Base-by-base conservation (phyloP, 2,329 filamentous ascomycete genomes). In the Nemania bipapillata region DNA sequence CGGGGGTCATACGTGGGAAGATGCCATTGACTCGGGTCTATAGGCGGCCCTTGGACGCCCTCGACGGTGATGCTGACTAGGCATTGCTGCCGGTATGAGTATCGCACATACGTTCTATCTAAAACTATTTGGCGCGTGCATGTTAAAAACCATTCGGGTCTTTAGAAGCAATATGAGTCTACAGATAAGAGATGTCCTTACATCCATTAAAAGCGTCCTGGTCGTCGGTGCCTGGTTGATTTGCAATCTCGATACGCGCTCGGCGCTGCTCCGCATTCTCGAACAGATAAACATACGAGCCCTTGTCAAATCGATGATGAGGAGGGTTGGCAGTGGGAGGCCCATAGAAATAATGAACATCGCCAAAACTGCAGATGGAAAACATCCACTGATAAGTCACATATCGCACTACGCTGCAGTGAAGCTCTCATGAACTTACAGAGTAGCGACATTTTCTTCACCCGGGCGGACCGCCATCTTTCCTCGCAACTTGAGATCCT, bases 301-400 rank as follows among this genome's bases (percentile, higher is more conserved):
- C 87, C 78, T 91, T 92, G 79, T 93, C 90, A 79, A 95, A 94
- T 59, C 92, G 89, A 79, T 94, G 91, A 79, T 94, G 92, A n/a
- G 86, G 88, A 32, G 92, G 91, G 65, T 86, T 89, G 65, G 86
- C 83, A 5, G 85, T 84, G 2, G 90, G 89, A n/a, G 89, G 86
- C 28, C 87, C 86, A 80, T 94, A 93, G 80, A 89, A 93, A 80
- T 94, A 94, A 79, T 94, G 92, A 62, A 94, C 78, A 76, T 95
- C 92, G 70, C 87, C 91, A 76, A 92, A 94, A 75, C 92, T 94
- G 70, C 71, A 15, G 24, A 53, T 7, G 0, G 30, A 40, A 17
- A 53, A 63, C 28, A 24, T 28, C 40, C n/a, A 68, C 70, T 77
- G 72, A 80, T 76, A 57, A 73, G 66, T 73, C 26, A 47, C 40